A percentile compares a stretch with the other conserved stretches of the same genome.
Conservation (phyloP, 192 early-diverging fungal genomes). For the Tieghemiomyces parasiticus region DNA sequence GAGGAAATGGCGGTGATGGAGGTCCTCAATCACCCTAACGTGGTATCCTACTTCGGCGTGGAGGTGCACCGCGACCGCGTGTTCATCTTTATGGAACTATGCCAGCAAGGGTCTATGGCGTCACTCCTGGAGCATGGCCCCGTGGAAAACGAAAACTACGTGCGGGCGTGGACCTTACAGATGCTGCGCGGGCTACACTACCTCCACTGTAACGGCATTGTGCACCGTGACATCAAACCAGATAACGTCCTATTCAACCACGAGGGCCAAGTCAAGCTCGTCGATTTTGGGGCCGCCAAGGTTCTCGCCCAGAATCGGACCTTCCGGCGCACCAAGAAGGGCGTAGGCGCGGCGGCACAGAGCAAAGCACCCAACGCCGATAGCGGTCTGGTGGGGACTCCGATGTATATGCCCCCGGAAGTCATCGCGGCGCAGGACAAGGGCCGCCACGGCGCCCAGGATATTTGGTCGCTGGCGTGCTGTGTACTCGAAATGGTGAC, state of each 20-base stretch:
- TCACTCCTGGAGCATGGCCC: constrained; percentile 64
- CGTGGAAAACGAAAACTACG: constrained; percentile 55
- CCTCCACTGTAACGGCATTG: constrained; percentile 65
- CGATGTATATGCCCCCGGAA: constrained; percentile 52
- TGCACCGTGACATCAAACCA: constrained; percentile 82
- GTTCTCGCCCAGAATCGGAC: constrained; percentile 49
- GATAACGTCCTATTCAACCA: constrained; percentile 62
- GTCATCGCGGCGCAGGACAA: constrained; percentile 65
- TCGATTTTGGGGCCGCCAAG: constrained; percentile 86
- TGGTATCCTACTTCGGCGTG: constrained; percentile 80
- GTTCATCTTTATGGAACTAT: constrained; percentile 87
- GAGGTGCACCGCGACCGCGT: constrained; percentile 85
- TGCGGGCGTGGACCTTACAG: constrained; percentile 61
- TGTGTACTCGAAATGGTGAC: constrained; percentile 85
- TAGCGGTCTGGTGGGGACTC: constrained; percentile 37
- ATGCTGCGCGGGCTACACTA: constrained; percentile 75
- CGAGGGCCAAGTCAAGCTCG: constrained; percentile 62
- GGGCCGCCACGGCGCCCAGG: constrained; percentile 66
- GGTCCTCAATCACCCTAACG: constrained; percentile 76
- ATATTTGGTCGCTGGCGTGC: constrained; percentile 87
- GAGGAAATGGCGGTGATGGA: constrained; percentile 90
- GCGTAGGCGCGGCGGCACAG: constrained; percentile 9
- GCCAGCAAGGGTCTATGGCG: constrained; percentile 57
- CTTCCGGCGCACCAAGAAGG: constrained; percentile 14
- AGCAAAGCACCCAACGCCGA: neutral